Conservation (phyloP, 257 asterid species). For the Solanum sejunctum region DNA sequence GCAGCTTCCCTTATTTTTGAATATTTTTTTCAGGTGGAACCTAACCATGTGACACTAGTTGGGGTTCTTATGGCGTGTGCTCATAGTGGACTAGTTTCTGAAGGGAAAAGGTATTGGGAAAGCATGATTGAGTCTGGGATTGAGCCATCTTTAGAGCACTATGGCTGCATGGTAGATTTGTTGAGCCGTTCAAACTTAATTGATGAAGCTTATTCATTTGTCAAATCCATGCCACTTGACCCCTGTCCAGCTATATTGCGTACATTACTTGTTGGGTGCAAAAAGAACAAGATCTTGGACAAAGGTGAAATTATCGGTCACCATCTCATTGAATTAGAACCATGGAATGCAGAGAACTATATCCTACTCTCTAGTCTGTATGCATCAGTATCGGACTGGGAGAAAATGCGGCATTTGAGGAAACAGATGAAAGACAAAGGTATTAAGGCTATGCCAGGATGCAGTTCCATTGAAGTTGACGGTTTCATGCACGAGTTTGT, state of each 20-base stretch:
- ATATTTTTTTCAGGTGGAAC: constrained; percentile 39
- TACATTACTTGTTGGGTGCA: constrained; percentile 44
- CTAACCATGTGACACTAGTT: constrained; percentile 42
- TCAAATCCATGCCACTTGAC: constrained; percentile 32
- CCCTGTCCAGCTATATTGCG: constrained; percentile 63
- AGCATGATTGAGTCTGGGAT: constrained; percentile 39
- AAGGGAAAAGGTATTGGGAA: constrained; percentile 50
- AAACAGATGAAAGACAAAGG: constrained; percentile 43
- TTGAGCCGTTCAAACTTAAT: constrained; percentile 35
- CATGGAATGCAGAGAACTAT: constrained; percentile 56
- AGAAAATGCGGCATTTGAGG: constrained; percentile 43
- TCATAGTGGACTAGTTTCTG: constrained; percentile 41
- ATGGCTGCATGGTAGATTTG: constrained; percentile 63
- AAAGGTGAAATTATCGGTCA: constrained; percentile 38
- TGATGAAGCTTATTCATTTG: constrained; percentile 39
- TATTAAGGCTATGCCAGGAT: constrained; percentile 44
- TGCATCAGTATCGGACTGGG: constrained; percentile 49
- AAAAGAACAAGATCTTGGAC: constrained; percentile 28
- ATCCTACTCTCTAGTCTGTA: constrained; percentile 49
- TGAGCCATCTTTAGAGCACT: constrained; percentile 65
- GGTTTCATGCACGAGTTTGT: constrained; percentile 49
- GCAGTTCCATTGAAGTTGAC: constrained; percentile 52
- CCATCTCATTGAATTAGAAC: constrained; percentile 45
- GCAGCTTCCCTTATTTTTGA: neutral
- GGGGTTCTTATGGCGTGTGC: constrained; percentile 61